phyloP scores from a whole-genome alignment of 164 flowering plant genomes.

The Houttuynia cordata region DNA sequence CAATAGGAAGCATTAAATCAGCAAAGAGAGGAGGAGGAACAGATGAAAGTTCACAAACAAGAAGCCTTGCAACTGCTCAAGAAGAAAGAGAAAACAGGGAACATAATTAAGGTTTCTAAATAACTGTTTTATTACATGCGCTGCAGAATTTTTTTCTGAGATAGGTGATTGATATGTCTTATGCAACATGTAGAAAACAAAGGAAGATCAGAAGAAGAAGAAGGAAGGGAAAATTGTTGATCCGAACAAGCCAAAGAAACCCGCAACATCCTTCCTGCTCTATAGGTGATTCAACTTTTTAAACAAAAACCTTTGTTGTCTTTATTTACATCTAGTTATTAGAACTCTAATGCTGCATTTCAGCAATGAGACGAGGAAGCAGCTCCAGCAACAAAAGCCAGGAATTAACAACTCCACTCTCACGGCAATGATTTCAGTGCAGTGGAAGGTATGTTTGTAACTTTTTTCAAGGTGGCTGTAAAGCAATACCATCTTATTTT shows the following conservation, averaged over 20 bases:
- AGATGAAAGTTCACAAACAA: conserved; percentile 67
- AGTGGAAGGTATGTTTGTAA: conserved; percentile 60
- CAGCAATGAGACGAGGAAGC: conserved; percentile 75
- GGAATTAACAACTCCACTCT: conserved; percentile 52
- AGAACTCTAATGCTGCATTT: not conserved
- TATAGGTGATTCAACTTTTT: conserved; percentile 35
- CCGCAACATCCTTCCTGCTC: conserved; percentile 74
- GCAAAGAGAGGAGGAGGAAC: conserved; percentile 60
- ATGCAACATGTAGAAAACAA: conserved; percentile 36
- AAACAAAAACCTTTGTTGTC: no score
- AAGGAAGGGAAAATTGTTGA: conserved; percentile 31
- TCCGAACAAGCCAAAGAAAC: conserved; percentile 87
- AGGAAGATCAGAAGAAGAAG: conserved; percentile 58
- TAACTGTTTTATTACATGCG: not conserved
- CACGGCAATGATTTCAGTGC: conserved; percentile 63
- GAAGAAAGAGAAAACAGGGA: conserved; percentile 86
- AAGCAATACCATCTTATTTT: no score
- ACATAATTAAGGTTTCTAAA: conserved; percentile 55
- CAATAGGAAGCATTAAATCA: conserved; percentile 33
- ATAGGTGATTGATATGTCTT: not conserved
- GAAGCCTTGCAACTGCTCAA: conserved; percentile 87
- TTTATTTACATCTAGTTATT: no score
- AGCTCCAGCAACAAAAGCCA: conserved; percentile 42
- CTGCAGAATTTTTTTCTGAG: not conserved
- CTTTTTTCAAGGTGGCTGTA: no score